These are phyloP conservation scores for Trifolium dubium DNA, from an alignment of 306 rosid genomes.

Conservation along the genomic window DNA sequence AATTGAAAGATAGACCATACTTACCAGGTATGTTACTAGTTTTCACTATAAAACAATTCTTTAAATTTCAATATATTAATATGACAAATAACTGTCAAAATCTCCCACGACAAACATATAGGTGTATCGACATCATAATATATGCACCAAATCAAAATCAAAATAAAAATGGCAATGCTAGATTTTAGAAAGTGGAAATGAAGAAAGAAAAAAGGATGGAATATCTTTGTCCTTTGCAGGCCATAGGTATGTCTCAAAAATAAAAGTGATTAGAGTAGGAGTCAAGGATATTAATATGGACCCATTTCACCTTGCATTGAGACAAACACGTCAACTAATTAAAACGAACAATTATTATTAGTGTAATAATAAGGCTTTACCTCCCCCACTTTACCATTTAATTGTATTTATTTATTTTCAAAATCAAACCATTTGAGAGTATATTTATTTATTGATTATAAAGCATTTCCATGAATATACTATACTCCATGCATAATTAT, in stretches of 20 bases:
- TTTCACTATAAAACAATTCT: too few relatives aligned
- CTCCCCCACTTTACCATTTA: background rate
- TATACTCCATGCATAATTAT: too few relatives aligned
- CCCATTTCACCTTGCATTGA: conserved; percentile 73
- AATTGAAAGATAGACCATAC: too few relatives aligned
- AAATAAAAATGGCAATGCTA: background rate
- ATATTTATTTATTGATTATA: too few relatives aligned
- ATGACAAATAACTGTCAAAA: too few relatives aligned
- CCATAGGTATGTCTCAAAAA: conserved; percentile 67
- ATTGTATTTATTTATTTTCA: background rate
- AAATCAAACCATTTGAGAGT: too few relatives aligned
- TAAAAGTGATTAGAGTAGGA: conserved; percentile 65
- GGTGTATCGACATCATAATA: background rate
- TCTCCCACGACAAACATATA: background rate
- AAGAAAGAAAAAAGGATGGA: conserved; percentile 51
- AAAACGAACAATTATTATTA: conserved; percentile 26
- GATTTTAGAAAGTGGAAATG: conserved; percentile 9
- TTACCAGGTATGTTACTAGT: too few relatives aligned
- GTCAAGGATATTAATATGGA: conserved; percentile 60
- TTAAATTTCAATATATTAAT: too few relatives aligned
- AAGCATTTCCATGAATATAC: too few relatives aligned
- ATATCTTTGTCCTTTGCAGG: conserved; percentile 84
- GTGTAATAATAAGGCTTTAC: background rate
- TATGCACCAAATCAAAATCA: background rate
- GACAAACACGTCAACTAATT: conserved; percentile 69